Percentiles rank a stretch among this genome's conserved stretches.
These are phyloP conservation scores for Candida buenavistaensis DNA, from an alignment of 1,139 yeast genomes.

Conservation along the genomic window DNA sequence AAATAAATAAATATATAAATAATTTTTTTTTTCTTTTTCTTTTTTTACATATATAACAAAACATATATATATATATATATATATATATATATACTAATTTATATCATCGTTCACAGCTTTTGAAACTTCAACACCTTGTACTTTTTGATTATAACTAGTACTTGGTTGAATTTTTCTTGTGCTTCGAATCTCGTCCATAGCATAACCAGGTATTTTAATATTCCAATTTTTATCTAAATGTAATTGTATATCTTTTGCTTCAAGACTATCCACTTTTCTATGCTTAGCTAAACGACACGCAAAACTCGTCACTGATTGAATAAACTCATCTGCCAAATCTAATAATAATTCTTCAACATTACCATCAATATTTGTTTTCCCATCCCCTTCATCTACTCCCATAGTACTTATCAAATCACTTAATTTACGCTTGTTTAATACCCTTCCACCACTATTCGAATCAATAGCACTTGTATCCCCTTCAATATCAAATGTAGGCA, in stretches of 20 bases:
- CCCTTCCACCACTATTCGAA: slow-evolving; percentile 57
- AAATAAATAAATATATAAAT: slow-evolving; percentile 3
- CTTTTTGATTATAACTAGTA: slow-evolving; percentile 67
- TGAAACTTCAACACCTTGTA: slow-evolving; percentile 30
- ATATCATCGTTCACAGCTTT: slow-evolving; percentile 26
- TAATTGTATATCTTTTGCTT: slow-evolving; percentile 85
- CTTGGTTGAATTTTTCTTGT: slow-evolving; percentile 84
- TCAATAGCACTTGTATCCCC: slow-evolving; percentile 23
- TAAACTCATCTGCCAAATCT: slow-evolving; percentile 95
- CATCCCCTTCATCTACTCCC: slow-evolving; percentile 84
- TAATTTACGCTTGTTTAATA: slow-evolving; percentile 83
- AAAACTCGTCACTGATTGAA: slow-evolving; percentile 84
- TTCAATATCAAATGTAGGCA: slow-evolving; percentile 75
- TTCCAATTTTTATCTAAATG: slow-evolving; percentile 96
- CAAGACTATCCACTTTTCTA: slow-evolving; percentile 82
- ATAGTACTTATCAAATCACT: slow-evolving; percentile 83
- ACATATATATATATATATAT: slow-evolving; percentile 3
- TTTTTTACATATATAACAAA: too few relatives aligned
- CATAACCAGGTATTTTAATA: slow-evolving; percentile 89
- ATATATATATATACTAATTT: slow-evolving; percentile 2
- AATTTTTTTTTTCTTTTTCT: background rate
- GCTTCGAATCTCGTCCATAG: slow-evolving; percentile 89
- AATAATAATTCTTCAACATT: slow-evolving; percentile 90
- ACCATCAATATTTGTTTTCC: slow-evolving; percentile 88
- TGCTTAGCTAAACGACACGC: slow-evolving; percentile 97